Evolutionary conservation across 208 protist genomes (phyloP).

Genomic region (Trypanosomatidae sp.): DNA sequence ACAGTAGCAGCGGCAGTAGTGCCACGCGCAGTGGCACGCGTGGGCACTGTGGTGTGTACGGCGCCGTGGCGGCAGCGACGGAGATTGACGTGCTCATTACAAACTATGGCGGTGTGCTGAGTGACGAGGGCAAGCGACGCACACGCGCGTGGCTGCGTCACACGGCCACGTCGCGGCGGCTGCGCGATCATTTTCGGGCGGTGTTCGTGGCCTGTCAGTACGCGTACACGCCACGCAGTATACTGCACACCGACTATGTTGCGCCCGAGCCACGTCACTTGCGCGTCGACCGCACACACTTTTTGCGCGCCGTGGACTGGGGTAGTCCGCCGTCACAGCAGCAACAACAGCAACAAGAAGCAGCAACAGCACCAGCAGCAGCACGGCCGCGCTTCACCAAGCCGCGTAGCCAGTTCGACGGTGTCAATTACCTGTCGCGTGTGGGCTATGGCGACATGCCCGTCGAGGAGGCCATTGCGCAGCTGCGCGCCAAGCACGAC

Average conservation of each 20-base stretch:
- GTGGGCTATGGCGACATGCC: constrained; percentile 37
- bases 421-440: constrained; percentile 28
- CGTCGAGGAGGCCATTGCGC: constrained; percentile 30
- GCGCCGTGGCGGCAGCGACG: too few relatives aligned
- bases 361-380: too few relatives aligned
- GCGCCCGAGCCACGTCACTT: constrained; percentile 34
- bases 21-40: too few relatives aligned
- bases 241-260: constrained; percentile 53
- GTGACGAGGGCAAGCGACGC: constrained; percentile 28
- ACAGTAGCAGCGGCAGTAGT: too few relatives aligned
- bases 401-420: constrained; percentile 82
- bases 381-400: constrained; percentile 54
- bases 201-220: too few relatives aligned
- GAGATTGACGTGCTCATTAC: constrained; percentile 47
- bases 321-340: too few relatives aligned
- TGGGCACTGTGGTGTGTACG: neutral
- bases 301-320: too few relatives aligned
- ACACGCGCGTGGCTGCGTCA: constrained; percentile 54
- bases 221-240: too few relatives aligned
- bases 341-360: too few relatives aligned
- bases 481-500: constrained; percentile 34
- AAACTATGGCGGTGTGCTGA: constrained; percentile 46
- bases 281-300: constrained; percentile 40
- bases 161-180: too few relatives aligned
- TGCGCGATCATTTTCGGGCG: too few relatives aligned